Conservation (phyloP, 1,139 yeast genomes). For the Hansenula sp. region DNA sequence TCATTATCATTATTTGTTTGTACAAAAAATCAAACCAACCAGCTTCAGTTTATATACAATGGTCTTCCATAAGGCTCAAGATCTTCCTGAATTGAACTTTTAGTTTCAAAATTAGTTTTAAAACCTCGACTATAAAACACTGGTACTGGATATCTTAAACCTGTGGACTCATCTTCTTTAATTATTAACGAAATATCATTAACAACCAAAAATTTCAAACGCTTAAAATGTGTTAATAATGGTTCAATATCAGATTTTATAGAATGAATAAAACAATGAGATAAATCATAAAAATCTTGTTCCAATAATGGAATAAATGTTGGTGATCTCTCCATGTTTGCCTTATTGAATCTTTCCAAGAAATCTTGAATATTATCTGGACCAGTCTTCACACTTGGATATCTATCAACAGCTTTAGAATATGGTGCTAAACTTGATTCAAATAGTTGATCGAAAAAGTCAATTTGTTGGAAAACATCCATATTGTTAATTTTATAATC, state of each 20-base stretch:
- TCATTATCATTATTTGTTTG: no score
- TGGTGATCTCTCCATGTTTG: slow-evolving; percentile 14
- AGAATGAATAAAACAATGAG: slow-evolving; percentile 34
- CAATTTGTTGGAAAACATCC: slow-evolving; percentile 27
- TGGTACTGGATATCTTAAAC: slow-evolving; percentile 23
- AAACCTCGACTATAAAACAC: slow-evolving; percentile 28
- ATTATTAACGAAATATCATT: slow-evolving; percentile 35
- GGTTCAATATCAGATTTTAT: slow-evolving; percentile 30
- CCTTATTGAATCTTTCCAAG: slow-evolving; percentile 26
- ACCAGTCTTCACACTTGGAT: slow-evolving; percentile 36
- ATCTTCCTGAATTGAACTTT: background rate
- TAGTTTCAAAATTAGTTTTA: slow-evolving; percentile 22
- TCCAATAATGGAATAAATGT: slow-evolving; percentile 24
- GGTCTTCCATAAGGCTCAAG: background rate
- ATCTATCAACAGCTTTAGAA: slow-evolving; percentile 35
- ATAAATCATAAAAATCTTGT: slow-evolving; percentile 28
- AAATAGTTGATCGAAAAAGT: slow-evolving; percentile 30
- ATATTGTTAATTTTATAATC: slow-evolving; percentile 25
- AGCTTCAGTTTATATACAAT: background rate
- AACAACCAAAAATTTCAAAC: slow-evolving; percentile 31
- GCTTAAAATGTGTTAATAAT: slow-evolving; percentile 28
- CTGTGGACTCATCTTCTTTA: slow-evolving; percentile 16
- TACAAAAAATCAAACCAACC: no score
- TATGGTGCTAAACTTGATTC: slow-evolving; percentile 31
- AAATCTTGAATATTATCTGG: slow-evolving; percentile 30